phyloP scores from a whole-genome alignment of 164 flowering plant genomes.

The Magnolia officinalis region DNA sequence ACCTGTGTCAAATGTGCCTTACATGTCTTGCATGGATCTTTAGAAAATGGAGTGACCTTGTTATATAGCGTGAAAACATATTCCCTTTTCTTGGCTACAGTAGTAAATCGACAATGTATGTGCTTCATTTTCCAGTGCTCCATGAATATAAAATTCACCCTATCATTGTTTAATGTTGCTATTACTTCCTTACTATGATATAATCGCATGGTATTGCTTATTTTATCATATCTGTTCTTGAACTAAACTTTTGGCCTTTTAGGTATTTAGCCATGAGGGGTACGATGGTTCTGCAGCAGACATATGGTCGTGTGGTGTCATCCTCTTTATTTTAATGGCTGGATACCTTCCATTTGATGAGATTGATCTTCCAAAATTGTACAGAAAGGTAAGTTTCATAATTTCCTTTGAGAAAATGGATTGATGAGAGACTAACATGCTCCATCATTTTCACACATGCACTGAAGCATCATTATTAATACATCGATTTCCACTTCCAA shows the following conservation, averaged over 20 bases:
- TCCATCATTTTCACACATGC: background rate
- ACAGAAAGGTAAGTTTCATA: constrained; percentile 48
- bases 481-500: too few species aligned
- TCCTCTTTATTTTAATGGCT: constrained; percentile 93
- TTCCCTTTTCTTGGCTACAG: too few species aligned
- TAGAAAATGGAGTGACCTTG: too few species aligned
- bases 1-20: too few species aligned
- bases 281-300: constrained; percentile 99
- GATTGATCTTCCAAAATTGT: constrained; percentile 68
- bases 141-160: too few species aligned
- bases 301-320: constrained; percentile 97
- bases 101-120: too few species aligned
- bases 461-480: background rate
- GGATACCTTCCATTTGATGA: constrained; percentile 98
- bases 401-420: background rate
- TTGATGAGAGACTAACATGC: background rate
- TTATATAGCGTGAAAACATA: too few species aligned
- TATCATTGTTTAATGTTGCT: too few species aligned
- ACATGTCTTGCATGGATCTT: too few species aligned
- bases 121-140: too few species aligned
- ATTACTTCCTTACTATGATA: too few species aligned
- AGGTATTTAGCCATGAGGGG: constrained; percentile 80
- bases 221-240: background rate
- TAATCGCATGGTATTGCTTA: background rate
- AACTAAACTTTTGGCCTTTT: too few species aligned